Evolutionary conservation across 805 yeast species (phyloP), one percentile per base, ranked within the genome.

Genomic region (Saccharomycopsis vini): DNA sequence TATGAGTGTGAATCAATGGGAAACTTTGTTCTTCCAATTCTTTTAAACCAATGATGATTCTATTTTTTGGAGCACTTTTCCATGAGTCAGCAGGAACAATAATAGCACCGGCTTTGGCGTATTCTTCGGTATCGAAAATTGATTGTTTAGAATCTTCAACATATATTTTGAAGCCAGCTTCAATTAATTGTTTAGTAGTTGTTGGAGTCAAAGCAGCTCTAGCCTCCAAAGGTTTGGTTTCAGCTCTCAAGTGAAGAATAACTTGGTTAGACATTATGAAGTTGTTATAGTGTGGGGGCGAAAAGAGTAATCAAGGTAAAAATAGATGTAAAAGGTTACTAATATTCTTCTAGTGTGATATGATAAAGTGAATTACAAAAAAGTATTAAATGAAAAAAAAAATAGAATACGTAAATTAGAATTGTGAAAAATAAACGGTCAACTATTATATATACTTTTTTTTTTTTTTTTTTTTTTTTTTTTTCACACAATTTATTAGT

Each of bases 171-270:
- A 86, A 92, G 0, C 96, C 97, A 36, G 95, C 89, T 47, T 81
- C 86, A 50, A 86, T 63, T 51, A 92, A 72, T 56, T 79, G 73
- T 66, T 85, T 83, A 54, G 95, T 80, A 33, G 96, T 85, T 36
- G 86, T 66, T 26, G 99, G 99, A 1, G 98, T 88, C 56, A 92
- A 72, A 36, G 95, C 97, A 36, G 97, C 95, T 70, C 98, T 82
- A 50, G 94, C 95, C 69, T 92, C 99, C 57, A 87, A 67, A 22
- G 97, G 95, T 76, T 92, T 92, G 57, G 92, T 84, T 64, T 92
- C 98, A 28, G 97, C 97, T 71, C 99, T 82, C 50, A 92, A 70
- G 58, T 92, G 98, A 52, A 92, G 69, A 42, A 72, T 78, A 31
- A 82, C 86, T 52, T 72, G 60, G 51, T 51, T 52, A 31, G 56